phyloP scores from a whole-genome alignment of 371 early-diverging fungal genomes.

The Funneliformis caledonium region DNA sequence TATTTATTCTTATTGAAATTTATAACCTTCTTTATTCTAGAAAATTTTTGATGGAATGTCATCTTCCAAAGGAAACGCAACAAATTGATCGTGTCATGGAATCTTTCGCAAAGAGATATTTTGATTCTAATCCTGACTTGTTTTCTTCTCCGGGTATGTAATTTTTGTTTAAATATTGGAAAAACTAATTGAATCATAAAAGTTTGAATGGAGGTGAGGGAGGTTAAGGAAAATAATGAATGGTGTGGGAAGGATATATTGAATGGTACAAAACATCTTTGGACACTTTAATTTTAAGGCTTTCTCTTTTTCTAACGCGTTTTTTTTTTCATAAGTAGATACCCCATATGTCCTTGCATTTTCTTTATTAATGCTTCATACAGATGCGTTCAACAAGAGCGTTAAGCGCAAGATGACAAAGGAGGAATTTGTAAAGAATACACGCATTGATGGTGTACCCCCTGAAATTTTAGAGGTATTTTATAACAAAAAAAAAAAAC shows the following conservation, averaged over 20 bases:
- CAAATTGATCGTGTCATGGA: constrained; percentile 90
- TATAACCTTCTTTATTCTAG: constrained; percentile 44
- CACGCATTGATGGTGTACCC: constrained; percentile 67
- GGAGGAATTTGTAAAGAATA: constrained; percentile 79
- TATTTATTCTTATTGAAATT: background rate
- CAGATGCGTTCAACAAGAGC: constrained; percentile 90
- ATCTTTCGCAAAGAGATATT: constrained; percentile 82
- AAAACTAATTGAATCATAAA: background rate
- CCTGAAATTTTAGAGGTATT: constrained; percentile 67
- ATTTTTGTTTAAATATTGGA: background rate
- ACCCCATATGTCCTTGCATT: constrained; percentile 81
- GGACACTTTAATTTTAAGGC: no score
- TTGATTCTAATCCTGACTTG: constrained; percentile 70
- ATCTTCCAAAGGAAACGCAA: constrained; percentile 89
- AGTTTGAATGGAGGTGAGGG: no score
- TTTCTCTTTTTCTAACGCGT: background rate
- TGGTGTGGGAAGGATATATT: no score
- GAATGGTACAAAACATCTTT: no score
- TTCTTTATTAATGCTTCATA: constrained; percentile 89
- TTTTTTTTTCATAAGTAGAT: constrained; percentile 50
- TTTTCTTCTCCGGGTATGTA: constrained; percentile 64
- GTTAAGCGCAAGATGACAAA: constrained; percentile 86
- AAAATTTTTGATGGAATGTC: constrained; percentile 74
- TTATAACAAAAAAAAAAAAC: background rate
- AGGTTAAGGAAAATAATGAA: no score